Evolutionary conservation across 2,329 filamentous ascomycete genomes (phyloP), one percentile per base, ranked within the genome.

Genomic region (Trichoderma afroharzianum): DNA sequence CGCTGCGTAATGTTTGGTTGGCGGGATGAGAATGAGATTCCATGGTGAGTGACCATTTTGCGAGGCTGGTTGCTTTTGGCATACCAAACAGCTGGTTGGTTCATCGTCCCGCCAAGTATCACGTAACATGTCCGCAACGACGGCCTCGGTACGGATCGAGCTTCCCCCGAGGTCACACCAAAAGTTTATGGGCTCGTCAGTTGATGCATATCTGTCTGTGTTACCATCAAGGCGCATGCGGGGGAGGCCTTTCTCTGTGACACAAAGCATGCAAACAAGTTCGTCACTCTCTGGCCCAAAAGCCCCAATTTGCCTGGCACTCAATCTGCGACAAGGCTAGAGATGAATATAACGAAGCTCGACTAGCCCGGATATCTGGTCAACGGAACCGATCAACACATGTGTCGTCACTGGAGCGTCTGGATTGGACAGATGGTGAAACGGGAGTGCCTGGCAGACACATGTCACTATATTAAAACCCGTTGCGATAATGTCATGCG

Each of bases 361-460:
- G 47, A 58, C 43, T 28, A 43, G 4, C 8, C 28, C 53, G 24
- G 15, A 30, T 26, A 14, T 32, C 36, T 61, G 53, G 55, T 33
- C 26, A 11, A 15, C 9, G 39, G 36, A n/a, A 47, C n/a, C 26
- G 67, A 53, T 36, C 67, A 39, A 69, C 32, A 53, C 33, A 62
- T 69, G 67, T 69, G 67, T 53, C 67, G 67, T 69, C 67, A 69
- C 57, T 14, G 53, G 30, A 53, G 58, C 67, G 39, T 14, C 58
- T 39, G 39, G 21, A 69, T 69, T 69, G 67, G 67, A 69, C 57
- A 28, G 24, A 53, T 14, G 8, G 21, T 61, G 39, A 39, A 33
- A 36, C 57, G 57, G 57, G 39, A 69, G 67, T 69, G 67, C 67
- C 67, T 69, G 67, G 67, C 67, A 24, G 67, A 33, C 32, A 28